Evolutionary conservation across 306 rosid species (phyloP).

Genomic region (Sechiopsis laciniata): DNA sequence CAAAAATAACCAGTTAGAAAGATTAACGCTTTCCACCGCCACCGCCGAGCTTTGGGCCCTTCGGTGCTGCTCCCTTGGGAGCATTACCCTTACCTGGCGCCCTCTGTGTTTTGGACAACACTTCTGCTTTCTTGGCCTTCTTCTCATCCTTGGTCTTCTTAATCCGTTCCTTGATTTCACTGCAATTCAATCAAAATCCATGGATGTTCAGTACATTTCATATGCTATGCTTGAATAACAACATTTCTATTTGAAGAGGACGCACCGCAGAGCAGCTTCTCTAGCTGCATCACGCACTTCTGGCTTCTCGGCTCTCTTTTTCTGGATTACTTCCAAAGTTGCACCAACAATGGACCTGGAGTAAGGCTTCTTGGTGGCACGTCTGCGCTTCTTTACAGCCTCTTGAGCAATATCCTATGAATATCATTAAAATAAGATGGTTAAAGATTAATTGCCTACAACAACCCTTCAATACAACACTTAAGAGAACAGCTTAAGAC

Average conservation of each 20-base stretch:
- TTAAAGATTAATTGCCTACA: not conserved
- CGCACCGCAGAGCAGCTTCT: slow-evolving; percentile 69
- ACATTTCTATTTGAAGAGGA: not conserved
- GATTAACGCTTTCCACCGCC: slow-evolving; percentile 81
- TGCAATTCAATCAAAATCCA: slow-evolving; percentile 24
- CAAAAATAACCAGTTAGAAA: slow-evolving; percentile 20
- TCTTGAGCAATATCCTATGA: slow-evolving; percentile 66
- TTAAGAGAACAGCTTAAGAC: not conserved
- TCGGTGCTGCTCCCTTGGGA: slow-evolving; percentile 52
- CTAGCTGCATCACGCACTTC: slow-evolving; percentile 80
- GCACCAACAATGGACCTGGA: slow-evolving; percentile 36
- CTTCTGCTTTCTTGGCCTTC: slow-evolving; percentile 86
- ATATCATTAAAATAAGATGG: not conserved
- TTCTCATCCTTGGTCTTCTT: slow-evolving; percentile 86
- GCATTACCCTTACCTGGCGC: slow-evolving; percentile 43
- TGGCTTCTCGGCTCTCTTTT: slow-evolving; percentile 57
- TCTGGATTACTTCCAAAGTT: slow-evolving; percentile 62
- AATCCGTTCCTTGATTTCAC: slow-evolving; percentile 81
- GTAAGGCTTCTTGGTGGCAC: slow-evolving; percentile 60
- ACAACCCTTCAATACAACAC: not conserved
- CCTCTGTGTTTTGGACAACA: slow-evolving; percentile 48
- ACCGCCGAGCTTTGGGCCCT: slow-evolving; percentile 86
- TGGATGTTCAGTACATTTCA: not conserved
- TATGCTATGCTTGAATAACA: not conserved
- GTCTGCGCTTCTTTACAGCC: slow-evolving; percentile 68